Evolutionary conservation across 345 rosid species (phyloP), one percentile per base, ranked within the genome.

Genomic region (Lumnitzera littorea): DNA sequence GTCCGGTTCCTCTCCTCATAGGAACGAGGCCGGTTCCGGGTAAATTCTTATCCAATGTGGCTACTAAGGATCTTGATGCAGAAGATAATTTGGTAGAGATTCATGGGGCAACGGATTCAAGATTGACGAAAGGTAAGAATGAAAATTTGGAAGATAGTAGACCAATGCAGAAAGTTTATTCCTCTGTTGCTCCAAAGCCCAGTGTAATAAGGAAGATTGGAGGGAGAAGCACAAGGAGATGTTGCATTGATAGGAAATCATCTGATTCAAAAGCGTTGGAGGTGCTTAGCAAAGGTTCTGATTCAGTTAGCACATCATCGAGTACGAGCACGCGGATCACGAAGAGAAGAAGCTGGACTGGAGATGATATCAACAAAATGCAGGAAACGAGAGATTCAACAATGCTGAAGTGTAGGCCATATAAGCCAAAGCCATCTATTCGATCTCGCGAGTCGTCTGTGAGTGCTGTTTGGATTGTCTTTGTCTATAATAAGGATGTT

Each of bases 1-100:
- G 83, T 77, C 96, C 95, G 4, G 84, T 84, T 58, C 95, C 91
- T 1, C 47, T 72, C 75, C 79, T 86, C 24, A 77, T 75, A 72
- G 86, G 88, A 48, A 64, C 86, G 51, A 81, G 68, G 72, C 84
- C 91, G 41, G 72, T 80, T 65, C 84, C 76, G 4, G 89, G 89
- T 11, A 77, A 89, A 58, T 71, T 74, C 55, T 77, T 71, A 9
- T 81, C 83, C 25, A 52, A 7, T 3, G 82, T 84, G 43, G 68
- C 73, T 25, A 84, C 84, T 15, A 66, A 67, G 47, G 85, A 83
- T 58, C 85, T 89, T 43, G 62, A 80, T 29, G 74, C 91, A 24
- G 56, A 73, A 51, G 70, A 78, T 15, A 62, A 75, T 51, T 64
- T 81, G 16, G 78, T 81, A 23, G 79, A 75, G 36, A 69, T 78